Evolutionary conservation across 2,329 filamentous ascomycete genomes (phyloP).

Genomic region (Lojkania enalia): DNA sequence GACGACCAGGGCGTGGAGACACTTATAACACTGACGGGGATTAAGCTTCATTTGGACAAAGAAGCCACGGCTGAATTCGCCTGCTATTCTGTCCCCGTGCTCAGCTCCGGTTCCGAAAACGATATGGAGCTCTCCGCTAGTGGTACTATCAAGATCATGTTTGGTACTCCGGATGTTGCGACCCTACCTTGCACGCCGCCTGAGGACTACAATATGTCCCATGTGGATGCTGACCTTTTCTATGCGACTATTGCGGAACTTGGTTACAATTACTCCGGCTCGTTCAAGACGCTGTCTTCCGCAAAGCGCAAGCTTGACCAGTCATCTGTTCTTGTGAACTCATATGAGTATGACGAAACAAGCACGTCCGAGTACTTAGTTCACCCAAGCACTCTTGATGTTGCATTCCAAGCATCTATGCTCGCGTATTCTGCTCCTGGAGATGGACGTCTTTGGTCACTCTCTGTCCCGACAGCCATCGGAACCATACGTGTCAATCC

Average conservation of each 20-base stretch:
- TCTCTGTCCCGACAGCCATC: constrained; percentile 28
- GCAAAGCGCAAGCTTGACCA: constrained; percentile 13
- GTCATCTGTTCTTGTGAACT: constrained; percentile 7
- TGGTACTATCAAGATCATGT: constrained; percentile 2
- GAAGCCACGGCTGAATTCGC: constrained; percentile 6
- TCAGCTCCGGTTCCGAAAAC: constrained; percentile 1
- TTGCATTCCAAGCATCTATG: constrained; percentile 35
- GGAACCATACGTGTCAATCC: constrained; percentile 25
- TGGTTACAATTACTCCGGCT: constrained; percentile 25
- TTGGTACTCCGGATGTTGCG: constrained; percentile 1
- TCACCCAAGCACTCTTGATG: constrained; percentile 37
- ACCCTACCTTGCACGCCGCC: constrained; percentile 5
- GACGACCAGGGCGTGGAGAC: constrained; percentile 9
- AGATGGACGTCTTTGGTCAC: constrained; percentile 30
- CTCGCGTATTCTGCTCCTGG: constrained; percentile 34
- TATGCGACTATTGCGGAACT: constrained; percentile 21
- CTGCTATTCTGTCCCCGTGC: constrained; percentile 2
- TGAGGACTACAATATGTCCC: constrained; percentile 13
- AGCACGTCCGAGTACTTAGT: constrained; percentile 10
- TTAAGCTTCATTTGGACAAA: background rate
- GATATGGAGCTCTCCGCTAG: constrained; percentile 7
- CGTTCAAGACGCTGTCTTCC: constrained; percentile 10
- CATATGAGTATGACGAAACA: constrained; percentile 1
- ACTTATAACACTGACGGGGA: constrained; percentile 8
- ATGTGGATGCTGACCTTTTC: constrained; percentile 11